These are phyloP conservation scores for Evernia prunastri DNA, from an alignment of 495 filamentous ascomycete species.

Conservation along the genomic window DNA sequence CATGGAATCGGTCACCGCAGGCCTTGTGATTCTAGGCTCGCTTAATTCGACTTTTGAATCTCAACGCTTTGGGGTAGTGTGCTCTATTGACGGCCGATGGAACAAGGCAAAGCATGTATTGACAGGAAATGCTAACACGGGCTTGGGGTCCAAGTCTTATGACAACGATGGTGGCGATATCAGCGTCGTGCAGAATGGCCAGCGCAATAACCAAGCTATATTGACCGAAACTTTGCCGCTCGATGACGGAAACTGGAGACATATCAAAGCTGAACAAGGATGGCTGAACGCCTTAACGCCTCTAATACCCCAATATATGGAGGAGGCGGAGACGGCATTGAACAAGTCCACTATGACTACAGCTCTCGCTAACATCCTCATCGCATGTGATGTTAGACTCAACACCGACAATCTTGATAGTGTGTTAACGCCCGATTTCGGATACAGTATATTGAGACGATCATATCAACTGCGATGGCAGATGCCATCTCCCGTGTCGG, in stretches of 20 bases:
- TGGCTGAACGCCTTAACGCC: constrained; percentile 12
- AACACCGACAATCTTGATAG: neutral
- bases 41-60: neutral
- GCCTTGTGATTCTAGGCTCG: constrained; percentile 6
- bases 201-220: neutral
- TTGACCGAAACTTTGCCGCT: constrained; percentile 3
- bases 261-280: constrained; percentile 2
- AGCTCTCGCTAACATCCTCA: neutral
- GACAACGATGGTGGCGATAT: too few relatives aligned
- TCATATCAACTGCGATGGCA: neutral
- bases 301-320: neutral
- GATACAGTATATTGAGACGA: neutral
- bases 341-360: neutral
- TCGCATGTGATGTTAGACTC: neutral
- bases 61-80: constrained; percentile 4
- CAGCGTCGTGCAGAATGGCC: neutral
- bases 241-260: constrained; percentile 16
- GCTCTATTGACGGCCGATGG: constrained; percentile 20
- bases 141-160: neutral
- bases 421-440: neutral
- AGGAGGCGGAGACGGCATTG: neutral
- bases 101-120: constrained; percentile 9
- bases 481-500: neutral
- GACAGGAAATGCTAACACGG: neutral
- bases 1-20: constrained; percentile 14